These are phyloP conservation scores for Coprinellus micaceus DNA, from an alignment of 768 basidiomycete species.

Conservation along the genomic window DNA sequence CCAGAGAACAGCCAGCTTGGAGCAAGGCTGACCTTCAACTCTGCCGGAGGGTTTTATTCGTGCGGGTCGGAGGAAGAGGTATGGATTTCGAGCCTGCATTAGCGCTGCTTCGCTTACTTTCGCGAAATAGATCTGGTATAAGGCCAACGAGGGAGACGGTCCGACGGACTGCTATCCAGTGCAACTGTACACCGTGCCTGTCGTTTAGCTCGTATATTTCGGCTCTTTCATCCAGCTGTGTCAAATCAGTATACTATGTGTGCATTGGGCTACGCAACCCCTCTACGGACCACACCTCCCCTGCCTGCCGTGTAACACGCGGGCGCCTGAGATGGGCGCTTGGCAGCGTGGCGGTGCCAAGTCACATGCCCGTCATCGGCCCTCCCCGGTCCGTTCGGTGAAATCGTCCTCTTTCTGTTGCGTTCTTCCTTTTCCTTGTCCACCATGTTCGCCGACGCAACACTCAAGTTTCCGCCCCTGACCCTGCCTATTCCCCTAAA, in stretches of 20 bases:
- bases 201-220: background rate
- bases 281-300: no score
- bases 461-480: no score
- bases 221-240: background rate
- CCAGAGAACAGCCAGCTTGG: conserved; percentile 24
- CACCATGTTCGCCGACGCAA: no score
- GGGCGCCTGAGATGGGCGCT: no score
- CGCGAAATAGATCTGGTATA: conserved; percentile 10
- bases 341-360: no score
- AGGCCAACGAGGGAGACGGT: conserved; percentile 1
- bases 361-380: no score
- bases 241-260: background rate
- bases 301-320: no score
- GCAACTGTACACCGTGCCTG: conserved; percentile 13
- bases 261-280: background rate
- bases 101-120: background rate
- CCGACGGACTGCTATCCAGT: conserved; percentile 2
- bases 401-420: no score
- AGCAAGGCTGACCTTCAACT: conserved; percentile 20
- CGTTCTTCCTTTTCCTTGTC: no score
- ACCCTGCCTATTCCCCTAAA: no score
- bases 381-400: no score
- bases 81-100: background rate
- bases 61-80: conserved; percentile 21
- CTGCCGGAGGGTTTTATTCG: conserved; percentile 25